phyloP scores from a whole-genome alignment of 345 rosid species.

The Geranium brycei region DNA sequence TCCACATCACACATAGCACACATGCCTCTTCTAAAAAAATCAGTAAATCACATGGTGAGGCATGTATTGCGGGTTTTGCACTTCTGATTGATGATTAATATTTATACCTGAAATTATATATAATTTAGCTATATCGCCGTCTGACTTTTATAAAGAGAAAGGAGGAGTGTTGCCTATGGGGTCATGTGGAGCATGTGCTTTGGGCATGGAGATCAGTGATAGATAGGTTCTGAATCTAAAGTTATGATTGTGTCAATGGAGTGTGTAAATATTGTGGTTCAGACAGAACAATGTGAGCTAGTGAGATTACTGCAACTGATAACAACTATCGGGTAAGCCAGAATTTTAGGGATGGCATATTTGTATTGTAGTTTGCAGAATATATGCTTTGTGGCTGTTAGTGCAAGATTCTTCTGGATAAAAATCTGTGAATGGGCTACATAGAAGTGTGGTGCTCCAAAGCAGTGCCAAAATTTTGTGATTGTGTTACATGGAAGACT shows the following conservation, averaged over 20 bases:
- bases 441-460: neutral
- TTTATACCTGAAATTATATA: too few species aligned
- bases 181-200: too few species aligned
- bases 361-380: too few species aligned
- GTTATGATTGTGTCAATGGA: neutral
- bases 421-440: neutral
- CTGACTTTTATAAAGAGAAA: neutral
- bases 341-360: neutral
- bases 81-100: neutral
- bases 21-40: neutral
- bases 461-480: too few species aligned
- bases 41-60: neutral
- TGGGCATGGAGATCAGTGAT: too few species aligned
- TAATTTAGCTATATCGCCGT: neutral
- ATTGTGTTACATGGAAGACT: too few species aligned
- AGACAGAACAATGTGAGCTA: constrained; percentile 7
- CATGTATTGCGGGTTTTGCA: neutral
- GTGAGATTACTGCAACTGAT: neutral
- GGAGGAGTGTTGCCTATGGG: neutral
- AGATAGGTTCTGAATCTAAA: neutral
- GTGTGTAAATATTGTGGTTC: neutral
- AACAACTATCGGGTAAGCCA: too few species aligned
- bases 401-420: neutral
- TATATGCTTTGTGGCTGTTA: neutral
- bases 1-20: too few species aligned